phyloP scores from a whole-genome alignment of 176 grass and related monocot species.

The Luzula sylvatica region DNA sequence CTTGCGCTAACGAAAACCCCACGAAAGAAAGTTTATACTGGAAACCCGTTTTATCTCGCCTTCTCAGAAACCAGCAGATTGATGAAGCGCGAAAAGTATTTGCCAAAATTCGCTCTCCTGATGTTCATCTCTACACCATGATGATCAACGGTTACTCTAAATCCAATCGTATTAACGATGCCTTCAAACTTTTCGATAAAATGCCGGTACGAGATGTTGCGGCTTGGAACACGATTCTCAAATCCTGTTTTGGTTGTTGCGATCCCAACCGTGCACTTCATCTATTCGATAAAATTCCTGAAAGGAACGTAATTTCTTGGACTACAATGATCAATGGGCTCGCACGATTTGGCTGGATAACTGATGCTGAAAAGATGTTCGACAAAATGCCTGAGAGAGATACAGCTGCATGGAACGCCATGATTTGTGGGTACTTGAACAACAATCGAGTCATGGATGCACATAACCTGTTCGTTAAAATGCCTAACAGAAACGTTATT shows the following conservation, averaged over 20 bases:
- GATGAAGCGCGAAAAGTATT: conserved; percentile 36
- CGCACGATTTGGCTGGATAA: conserved; percentile 17
- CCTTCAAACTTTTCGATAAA: conserved; percentile 34
- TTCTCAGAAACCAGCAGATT: conserved; percentile 14
- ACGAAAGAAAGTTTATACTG: neutral
- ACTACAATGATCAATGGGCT: conserved; percentile 37
- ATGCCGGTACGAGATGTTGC: conserved; percentile 39
- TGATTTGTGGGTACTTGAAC: conserved; percentile 34
- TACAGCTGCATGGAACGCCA: conserved; percentile 38
- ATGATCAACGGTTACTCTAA: conserved; percentile 12
- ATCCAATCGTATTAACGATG: conserved; percentile 22
- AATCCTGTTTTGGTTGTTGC: conserved; percentile 19
- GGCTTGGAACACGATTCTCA: conserved; percentile 51
- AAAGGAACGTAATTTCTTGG: conserved; percentile 46
- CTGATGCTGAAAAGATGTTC: conserved; percentile 27
- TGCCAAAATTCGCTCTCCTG: conserved; percentile 8
- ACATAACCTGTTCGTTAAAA: conserved; percentile 22
- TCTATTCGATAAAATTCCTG: conserved; percentile 45
- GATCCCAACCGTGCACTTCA: conserved; percentile 35
- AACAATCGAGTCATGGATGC: conserved; percentile 21
- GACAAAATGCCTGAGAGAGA: conserved; percentile 33
- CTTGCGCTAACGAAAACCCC: neutral
- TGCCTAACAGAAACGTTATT: conserved; percentile 28
- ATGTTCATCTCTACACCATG: neutral
- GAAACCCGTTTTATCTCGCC: conserved; percentile 19